Evolutionary conservation across 768 basidiomycete genomes (phyloP).

Genomic region (Obba rivulosa): DNA sequence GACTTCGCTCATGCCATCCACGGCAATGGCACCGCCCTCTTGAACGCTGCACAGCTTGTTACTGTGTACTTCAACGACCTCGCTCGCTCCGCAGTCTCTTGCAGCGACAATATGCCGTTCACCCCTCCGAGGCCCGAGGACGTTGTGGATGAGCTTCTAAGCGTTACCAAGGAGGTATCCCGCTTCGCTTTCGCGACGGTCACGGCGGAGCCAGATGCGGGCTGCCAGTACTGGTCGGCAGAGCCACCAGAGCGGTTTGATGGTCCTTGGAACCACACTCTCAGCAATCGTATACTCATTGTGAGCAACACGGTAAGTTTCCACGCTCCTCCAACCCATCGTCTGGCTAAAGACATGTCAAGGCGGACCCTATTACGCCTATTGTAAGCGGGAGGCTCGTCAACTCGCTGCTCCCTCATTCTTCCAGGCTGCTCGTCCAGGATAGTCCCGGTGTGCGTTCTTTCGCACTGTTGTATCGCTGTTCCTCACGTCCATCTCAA

Average conservation of each 20-base stretch:
- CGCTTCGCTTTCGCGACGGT: constrained; percentile 14
- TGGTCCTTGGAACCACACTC: constrained; percentile 27
- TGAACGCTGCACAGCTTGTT: constrained; percentile 13
- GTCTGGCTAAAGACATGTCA: neutral
- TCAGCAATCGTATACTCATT: constrained; percentile 22
- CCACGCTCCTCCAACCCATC: constrained; percentile 1
- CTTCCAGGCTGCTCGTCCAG: constrained; percentile 23
- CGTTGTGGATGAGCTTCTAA: constrained; percentile 21
- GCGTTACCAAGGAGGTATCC: constrained; percentile 15
- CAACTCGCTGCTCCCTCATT: constrained; percentile 16
- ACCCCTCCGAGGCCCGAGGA: constrained; percentile 10
- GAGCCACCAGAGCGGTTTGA: constrained; percentile 21
- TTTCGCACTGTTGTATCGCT: neutral
- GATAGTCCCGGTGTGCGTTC: constrained; percentile 23
- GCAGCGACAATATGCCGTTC: constrained; percentile 24
- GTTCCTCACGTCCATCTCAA: neutral
- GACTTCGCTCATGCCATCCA: constrained; percentile 17
- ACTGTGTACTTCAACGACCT: constrained; percentile 6
- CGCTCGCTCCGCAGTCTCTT: constrained; percentile 25
- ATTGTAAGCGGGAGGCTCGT: constrained; percentile 19
- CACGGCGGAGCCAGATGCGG: constrained; percentile 21
- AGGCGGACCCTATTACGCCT: constrained; percentile 26
- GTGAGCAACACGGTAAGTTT: constrained; percentile 19
- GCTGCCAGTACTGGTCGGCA: constrained; percentile 24
- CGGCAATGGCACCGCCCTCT: constrained; percentile 20